Conservation (phyloP, 345 rosid genomes). For the Brassica carinata region DNA sequence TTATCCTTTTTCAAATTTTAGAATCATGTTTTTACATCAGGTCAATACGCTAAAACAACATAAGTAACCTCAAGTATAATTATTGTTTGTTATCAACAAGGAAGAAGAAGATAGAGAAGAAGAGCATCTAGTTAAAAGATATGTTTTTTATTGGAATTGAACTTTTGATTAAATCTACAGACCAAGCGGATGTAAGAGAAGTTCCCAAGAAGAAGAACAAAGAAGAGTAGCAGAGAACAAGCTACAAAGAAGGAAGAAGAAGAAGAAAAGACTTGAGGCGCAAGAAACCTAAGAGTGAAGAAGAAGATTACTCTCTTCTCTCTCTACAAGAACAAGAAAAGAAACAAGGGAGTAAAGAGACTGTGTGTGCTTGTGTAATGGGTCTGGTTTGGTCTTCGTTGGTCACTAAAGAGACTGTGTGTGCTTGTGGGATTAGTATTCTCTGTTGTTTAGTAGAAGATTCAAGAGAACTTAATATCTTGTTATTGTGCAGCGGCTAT, state of each 20-base stretch:
- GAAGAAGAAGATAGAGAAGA: background rate
- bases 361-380: too few relatives aligned
- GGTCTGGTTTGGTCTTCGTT: too few relatives aligned
- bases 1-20: too few relatives aligned
- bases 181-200: background rate
- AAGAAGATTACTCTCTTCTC: background rate
- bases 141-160: background rate
- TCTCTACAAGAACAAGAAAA: background rate
- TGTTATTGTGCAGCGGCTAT: conserved; percentile 68
- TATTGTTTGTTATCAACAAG: too few relatives aligned
- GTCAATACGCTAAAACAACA: too few relatives aligned
- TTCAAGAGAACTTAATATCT: background rate
- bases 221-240: background rate
- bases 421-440: background rate
- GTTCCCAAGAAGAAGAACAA: background rate
- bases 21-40: too few relatives aligned
- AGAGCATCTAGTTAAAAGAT: background rate
- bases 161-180: too few relatives aligned
- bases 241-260: background rate
- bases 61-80: too few relatives aligned
- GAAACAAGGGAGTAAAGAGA: background rate
- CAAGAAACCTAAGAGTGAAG: background rate
- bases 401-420: too few relatives aligned
- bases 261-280: background rate
- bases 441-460: background rate